A percentile compares a stretch with the other conserved stretches of the same genome.
Conservation (phyloP, 805 yeast genomes). For the Tetrapisispora namnaoensis region DNA sequence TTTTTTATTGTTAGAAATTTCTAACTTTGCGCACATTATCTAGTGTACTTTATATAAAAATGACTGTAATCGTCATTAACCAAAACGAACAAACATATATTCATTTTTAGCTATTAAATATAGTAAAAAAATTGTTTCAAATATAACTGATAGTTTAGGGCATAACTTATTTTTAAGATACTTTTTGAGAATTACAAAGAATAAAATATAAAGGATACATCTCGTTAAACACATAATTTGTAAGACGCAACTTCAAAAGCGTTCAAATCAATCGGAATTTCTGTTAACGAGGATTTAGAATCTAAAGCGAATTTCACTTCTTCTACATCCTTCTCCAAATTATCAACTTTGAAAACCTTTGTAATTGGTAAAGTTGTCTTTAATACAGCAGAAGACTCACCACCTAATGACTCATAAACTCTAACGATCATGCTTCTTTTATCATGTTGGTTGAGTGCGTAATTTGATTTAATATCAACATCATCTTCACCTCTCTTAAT, state of each 20-base stretch:
- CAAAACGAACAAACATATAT: no score
- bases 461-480: slow-evolving; percentile 37
- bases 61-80: no score
- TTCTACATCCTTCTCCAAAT: slow-evolving; percentile 42
- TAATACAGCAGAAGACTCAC: slow-evolving; percentile 47
- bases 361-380: slow-evolving; percentile 37
- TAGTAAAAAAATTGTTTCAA: no score
- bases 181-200: background rate
- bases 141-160: no score
- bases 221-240: slow-evolving; percentile 21
- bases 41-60: no score
- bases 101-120: no score
- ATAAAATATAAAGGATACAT: background rate
- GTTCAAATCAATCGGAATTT: slow-evolving; percentile 41
- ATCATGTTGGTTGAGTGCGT: slow-evolving; percentile 37
- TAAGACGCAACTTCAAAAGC: slow-evolving; percentile 67
- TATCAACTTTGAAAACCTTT: slow-evolving; percentile 45
- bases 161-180: background rate
- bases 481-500: slow-evolving; percentile 88
- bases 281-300: slow-evolving; percentile 12
- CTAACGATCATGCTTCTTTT: slow-evolving; percentile 54
- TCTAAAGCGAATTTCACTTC: slow-evolving; percentile 33
- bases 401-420: slow-evolving; percentile 84
- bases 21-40: no score
- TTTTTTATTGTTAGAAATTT: no score